Evolutionary conservation across 148 eudicot species (phyloP), one percentile per base, ranked within the genome.

Genomic region (Oxyria digyna): DNA sequence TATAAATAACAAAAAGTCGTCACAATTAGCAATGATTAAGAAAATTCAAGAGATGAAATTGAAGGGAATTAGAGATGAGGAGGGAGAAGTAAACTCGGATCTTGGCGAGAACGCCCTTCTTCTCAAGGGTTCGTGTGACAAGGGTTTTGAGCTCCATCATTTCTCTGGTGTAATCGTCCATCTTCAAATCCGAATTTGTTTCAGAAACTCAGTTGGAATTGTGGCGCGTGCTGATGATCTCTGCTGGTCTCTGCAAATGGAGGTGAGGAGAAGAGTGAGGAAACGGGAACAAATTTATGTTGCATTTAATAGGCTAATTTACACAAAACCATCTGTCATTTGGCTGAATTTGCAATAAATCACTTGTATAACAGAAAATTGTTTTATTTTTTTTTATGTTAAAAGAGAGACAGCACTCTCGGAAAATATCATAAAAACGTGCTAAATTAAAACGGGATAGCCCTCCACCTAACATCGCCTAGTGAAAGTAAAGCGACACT

Each of bases 61-160:
- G 50, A 15, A 69, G 33, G 17, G 52, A 46, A 3, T 46, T 10
- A 27, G 20, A 40, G 1, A 54, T 8, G 21, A 45, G 37, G 54
- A 8, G 27, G 54, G 35, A 29, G 52, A 48, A 73, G 14, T 35
- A 26, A 80, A 91, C 97, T 35, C 97, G 91, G 92, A 91, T 91
- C 92, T 87, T 89, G 69, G 97, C 97, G 54, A 91, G 92, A 42
- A 91, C 93, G 48, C 97, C 97, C 62, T 91, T 91, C 77, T 89
- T 91, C 72, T 91, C 97, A 32, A 91, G 91, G 69, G 90, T 89
- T 38, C 97, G 92, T 52, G 97, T 89, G 42, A 91, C 96, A 21
- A 89, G 90, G 82, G 97, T 91, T 76, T 88, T 91, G 55, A 91
- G 88, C 79, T 91, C 97, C 97, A 89, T 87, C 96, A 89, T 91